Percentiles rank a stretch among this genome's conserved stretches.
These are phyloP conservation scores for Brassica hybrid DNA, from an alignment of 441 rosid species.

Conservation along the genomic window DNA sequence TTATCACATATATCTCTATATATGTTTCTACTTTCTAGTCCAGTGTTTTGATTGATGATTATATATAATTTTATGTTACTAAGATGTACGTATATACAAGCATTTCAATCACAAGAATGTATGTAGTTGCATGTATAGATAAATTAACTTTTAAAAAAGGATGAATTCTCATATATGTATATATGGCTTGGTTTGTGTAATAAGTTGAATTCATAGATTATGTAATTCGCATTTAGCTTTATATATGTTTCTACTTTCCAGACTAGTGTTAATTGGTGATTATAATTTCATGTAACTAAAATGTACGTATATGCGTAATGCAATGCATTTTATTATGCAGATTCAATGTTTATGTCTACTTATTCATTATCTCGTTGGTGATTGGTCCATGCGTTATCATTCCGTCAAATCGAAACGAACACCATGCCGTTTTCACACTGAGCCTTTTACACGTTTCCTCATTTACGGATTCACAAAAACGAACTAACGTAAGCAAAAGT, in stretches of 20 bases:
- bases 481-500: background rate
- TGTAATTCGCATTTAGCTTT: background rate
- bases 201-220: background rate
- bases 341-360: background rate
- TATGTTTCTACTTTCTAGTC: background rate
- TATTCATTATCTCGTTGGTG: conserved; percentile 1
- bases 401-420: background rate
- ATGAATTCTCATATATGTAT: background rate
- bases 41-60: background rate
- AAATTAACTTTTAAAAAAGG: background rate
- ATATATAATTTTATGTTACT: background rate
- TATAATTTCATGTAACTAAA: background rate
- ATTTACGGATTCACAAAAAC: background rate
- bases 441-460: conserved; percentile 7
- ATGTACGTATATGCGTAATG: background rate
- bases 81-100: background rate
- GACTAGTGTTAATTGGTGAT: background rate
- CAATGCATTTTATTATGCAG: background rate
- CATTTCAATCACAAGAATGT: background rate
- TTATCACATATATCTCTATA: background rate
- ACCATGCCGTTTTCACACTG: background rate
- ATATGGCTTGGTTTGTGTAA: background rate
- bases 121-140: background rate
- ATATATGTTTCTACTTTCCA: background rate
- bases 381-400: background rate